Evolutionary conservation across 495 filamentous ascomycete species (phyloP).

Genomic region (Penicillium turbatum): DNA sequence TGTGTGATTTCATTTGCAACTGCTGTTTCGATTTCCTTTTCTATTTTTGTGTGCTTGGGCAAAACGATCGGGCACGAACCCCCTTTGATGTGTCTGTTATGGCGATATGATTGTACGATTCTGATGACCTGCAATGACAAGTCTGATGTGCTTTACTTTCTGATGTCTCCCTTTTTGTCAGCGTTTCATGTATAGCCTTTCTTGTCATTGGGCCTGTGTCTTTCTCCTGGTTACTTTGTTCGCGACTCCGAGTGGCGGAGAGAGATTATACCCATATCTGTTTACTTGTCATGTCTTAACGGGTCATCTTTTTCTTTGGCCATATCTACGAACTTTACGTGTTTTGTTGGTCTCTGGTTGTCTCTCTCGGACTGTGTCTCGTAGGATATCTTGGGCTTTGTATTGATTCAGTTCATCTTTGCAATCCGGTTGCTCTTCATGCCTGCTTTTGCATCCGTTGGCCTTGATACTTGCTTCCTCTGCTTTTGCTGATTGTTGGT

Average conservation of each 20-base stretch:
- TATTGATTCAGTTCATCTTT: background rate
- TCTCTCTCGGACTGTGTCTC: background rate
- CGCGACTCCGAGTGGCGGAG: slow-evolving; percentile 20
- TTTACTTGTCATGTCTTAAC: slow-evolving; percentile 27
- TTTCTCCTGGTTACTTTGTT: slow-evolving; percentile 20
- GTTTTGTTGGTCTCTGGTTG: slow-evolving; percentile 4
- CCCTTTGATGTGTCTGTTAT: slow-evolving; percentile 23
- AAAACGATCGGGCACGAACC: slow-evolving; percentile 16
- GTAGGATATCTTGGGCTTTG: slow-evolving; percentile 4
- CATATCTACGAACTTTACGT: slow-evolving; percentile 8
- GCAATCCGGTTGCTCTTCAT: background rate
- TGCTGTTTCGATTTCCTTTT: slow-evolving; percentile 15
- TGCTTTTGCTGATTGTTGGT: slow-evolving; percentile 3
- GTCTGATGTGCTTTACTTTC: slow-evolving; percentile 31
- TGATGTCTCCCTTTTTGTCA: slow-evolving; percentile 15
- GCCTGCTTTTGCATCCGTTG: background rate
- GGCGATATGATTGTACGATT: slow-evolving; percentile 48
- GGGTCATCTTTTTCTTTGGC: slow-evolving; percentile 26
- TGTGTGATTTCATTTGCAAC: slow-evolving; percentile 23
- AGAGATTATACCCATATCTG: slow-evolving; percentile 29
- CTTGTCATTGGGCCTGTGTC: slow-evolving; percentile 18
- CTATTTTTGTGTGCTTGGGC: slow-evolving; percentile 16
- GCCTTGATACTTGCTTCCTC: background rate
- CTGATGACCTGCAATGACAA: slow-evolving; percentile 46
- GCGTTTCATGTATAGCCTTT: slow-evolving; percentile 22